phyloP scores from a whole-genome alignment of 352 stramenopile species.

The Globisporangium ultimum region DNA sequence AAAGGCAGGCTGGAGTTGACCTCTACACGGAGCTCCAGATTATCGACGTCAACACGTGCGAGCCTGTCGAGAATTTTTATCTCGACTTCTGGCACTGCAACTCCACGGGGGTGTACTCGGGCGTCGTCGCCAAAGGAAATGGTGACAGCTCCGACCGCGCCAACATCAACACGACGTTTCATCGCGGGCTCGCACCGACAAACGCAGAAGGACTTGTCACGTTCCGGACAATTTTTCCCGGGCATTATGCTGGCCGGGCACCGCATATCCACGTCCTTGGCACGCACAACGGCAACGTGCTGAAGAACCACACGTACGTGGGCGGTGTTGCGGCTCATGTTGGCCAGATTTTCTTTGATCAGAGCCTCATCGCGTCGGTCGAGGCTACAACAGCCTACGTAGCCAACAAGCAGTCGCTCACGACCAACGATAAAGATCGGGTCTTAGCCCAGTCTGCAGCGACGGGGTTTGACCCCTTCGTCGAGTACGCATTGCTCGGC shows the following conservation, averaged over 20 bases:
- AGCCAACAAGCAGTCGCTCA: slow-evolving; percentile 12
- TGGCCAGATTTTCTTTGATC: too few species aligned
- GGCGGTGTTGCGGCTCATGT: too few species aligned
- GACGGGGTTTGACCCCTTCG: slow-evolving; percentile 7
- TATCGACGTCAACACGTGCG: slow-evolving; percentile 13
- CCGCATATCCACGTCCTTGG: too few species aligned
- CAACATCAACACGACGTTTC: slow-evolving; percentile 9
- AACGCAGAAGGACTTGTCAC: too few species aligned
- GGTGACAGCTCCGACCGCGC: neutral
- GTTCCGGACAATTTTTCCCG: too few species aligned
- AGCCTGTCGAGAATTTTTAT: slow-evolving; percentile 8
- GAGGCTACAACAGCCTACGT: slow-evolving; percentile 7
- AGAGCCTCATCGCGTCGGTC: slow-evolving; percentile 4
- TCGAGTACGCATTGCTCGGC: slow-evolving; percentile 7
- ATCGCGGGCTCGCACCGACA: slow-evolving; percentile 5
- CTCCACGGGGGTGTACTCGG: slow-evolving; percentile 11
- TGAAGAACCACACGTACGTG: too few species aligned
- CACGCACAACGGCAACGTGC: too few species aligned
- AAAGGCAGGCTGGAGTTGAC: slow-evolving; percentile 1
- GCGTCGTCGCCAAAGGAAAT: slow-evolving; percentile 7
- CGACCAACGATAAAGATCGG: slow-evolving; percentile 9
- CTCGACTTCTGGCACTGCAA: slow-evolving; percentile 16
- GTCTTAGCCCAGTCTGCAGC: slow-evolving; percentile 14
- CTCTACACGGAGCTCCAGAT: slow-evolving; percentile 11
- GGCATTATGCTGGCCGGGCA: too few species aligned